Base-by-base conservation (phyloP, 1,139 yeast genomes). In the Saccharomyces hybrid region DNA sequence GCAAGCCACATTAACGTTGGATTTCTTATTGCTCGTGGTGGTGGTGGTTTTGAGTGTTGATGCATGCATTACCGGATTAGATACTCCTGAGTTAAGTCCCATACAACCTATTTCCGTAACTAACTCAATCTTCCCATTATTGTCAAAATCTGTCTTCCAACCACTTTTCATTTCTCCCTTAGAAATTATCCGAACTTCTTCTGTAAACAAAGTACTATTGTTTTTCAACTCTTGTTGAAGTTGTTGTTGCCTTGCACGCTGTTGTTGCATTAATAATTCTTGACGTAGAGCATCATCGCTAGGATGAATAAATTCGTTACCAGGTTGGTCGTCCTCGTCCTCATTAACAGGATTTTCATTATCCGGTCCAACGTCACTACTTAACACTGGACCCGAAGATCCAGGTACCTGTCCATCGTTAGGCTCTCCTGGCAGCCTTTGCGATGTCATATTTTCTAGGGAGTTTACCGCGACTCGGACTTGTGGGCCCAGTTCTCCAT, bases 121-220 rank as follows among this genome's bases (percentile, higher is more conserved):
- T 56, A 89, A 69, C 70, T 89, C 96, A 55, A 90, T 84, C 56
- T 79, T 77, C 5, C 97, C 98, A 44, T 76, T 75, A 34, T 83
- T 86, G 14, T 82, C 71, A 68, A 86, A 91, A 70, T 95, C 98
- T 0, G 95, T 83, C 70, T 93, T 93, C 99, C 99, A 93, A 5
- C 99, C 99, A 26, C 81, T 77, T 67, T 86, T 88, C 65, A 89
- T 72, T 57, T 88, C 96, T 5, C 97, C 97, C 54, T 83, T 80
- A 13, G 85, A 80, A 11, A 93, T 76, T 1, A 88, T 81, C 48
- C 93, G 76, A 0, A 80, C 78, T 63, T 89, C 96, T 65, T 89
- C 95, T 5, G 84, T 71, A 61, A 79, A 84, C 13, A 86, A 65
- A 23, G 80, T 72, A 25, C 72, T 69, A 28, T 71, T 73, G n/a